Percentiles rank a stretch among this genome's conserved stretches.
Conservation (phyloP, 805 yeast species). For the Candida ovalis region DNA sequence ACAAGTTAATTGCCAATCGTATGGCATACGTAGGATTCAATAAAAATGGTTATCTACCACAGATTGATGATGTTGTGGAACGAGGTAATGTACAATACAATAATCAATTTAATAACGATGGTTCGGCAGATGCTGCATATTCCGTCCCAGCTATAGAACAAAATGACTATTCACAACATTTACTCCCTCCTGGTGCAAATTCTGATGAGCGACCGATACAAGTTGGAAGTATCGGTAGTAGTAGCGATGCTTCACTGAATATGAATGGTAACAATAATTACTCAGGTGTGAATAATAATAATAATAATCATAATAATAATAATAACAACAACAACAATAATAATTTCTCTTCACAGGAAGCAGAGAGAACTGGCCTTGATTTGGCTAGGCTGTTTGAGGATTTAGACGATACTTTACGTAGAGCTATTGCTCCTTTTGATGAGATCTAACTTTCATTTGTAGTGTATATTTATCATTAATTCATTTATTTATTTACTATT, state of each 20-base stretch:
- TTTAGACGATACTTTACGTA: conserved; percentile 10
- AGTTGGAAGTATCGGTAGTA: too few species aligned
- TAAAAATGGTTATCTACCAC: not conserved
- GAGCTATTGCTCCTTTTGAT: conserved; percentile 8
- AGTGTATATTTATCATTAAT: not conserved
- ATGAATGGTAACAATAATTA: too few species aligned
- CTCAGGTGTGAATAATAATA: too few species aligned
- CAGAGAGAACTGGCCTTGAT: not conserved
- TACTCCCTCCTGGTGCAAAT: not conserved
- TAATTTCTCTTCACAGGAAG: not conserved
- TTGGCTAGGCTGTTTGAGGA: conserved; percentile 11
- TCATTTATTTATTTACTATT: not conserved
- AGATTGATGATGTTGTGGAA: not conserved
- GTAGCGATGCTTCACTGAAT: too few species aligned
- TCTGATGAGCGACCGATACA: not conserved
- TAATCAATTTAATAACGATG: too few species aligned
- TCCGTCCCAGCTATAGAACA: too few species aligned
- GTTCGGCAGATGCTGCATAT: too few species aligned
- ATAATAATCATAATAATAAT: too few species aligned
- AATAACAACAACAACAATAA: not conserved
- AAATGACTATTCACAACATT: too few species aligned
- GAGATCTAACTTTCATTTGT: conserved; percentile 2
- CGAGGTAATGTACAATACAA: not conserved
- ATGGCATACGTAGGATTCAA: not conserved
- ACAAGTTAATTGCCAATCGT: conserved; percentile 6